Base-by-base conservation (phyloP, 2,329 filamentous ascomycete species). In the Fusarium sp. region DNA sequence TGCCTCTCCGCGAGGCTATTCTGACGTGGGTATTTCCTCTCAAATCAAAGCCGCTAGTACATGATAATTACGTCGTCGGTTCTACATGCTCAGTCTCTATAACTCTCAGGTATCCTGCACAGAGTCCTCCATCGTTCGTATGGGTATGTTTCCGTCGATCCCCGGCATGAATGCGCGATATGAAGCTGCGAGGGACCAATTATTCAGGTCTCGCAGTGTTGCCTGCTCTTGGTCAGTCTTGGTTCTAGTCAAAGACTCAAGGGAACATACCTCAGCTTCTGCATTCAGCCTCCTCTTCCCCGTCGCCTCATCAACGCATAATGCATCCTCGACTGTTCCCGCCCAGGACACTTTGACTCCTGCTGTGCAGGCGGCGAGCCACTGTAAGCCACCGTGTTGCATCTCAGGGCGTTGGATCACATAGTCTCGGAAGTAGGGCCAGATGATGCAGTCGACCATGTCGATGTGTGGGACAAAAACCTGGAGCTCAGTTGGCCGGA, bases 61-160 rank as follows among this genome's bases (percentile, higher is more conserved):
- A 42, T 18, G 11, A 13, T 29, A 0, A 45, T 31, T 25, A 18
- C 22, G 18, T n/a, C n/a, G 33, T 45, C 14, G 13, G 16, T n/a
- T 40, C 42, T 25, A n/a, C 14, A 40, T n/a, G 35, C 36, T 13
- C 22, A 31, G 14, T 11, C 36, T 25, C 18, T 18, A 14, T 4
- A 29, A 4, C 31, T 22, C 6, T 59, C 9, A 31, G 27, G 16
- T 8, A 5, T 25, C 18, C 3, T 25, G 35, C 20, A 20, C 33
- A 8, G 45, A 22, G 13, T 69, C 52, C 14, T 42, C 61, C 2
- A 42, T 58, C 1, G 61, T 69, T 25, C 61, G 40, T 3, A 69
- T 72, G n/a, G 66, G 63, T 8, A 74, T 74, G 14, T 69, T 61
- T 1, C 71, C 71, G 33, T 74, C 68, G 1, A 69, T 69, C 0